Conservation (phyloP, 2,329 filamentous ascomycete species). For the Allantophomopsis lycopodina region DNA sequence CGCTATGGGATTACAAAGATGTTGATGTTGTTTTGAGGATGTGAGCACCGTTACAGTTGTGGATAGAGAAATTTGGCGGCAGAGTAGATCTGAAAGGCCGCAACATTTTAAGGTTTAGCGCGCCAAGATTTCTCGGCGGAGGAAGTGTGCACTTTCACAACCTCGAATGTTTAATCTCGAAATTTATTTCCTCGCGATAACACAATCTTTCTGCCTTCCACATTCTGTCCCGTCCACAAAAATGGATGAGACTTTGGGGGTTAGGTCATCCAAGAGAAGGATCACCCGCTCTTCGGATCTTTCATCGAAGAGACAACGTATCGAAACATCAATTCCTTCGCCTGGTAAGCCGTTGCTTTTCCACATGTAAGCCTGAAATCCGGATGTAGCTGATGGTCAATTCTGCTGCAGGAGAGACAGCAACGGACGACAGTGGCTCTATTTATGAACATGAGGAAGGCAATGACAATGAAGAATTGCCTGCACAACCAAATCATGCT, state of each 20-base stretch:
- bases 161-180: not conserved
- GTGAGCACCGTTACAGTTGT: not conserved
- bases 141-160: not conserved
- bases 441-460: constrained; percentile 28
- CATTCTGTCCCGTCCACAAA: constrained; percentile 2
- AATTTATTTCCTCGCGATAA: no score
- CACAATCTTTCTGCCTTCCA: not conserved
- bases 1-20: constrained; percentile 1
- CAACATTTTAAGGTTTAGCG: constrained; percentile 12
- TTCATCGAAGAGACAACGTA: constrained; percentile 9
- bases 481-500: constrained; percentile 18
- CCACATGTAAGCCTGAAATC: no score
- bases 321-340: constrained; percentile 5
- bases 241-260: constrained; percentile 6
- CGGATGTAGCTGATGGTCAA: no score
- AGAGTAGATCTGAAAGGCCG: not conserved
- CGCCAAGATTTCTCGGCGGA: not conserved
- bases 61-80: constrained; percentile 1
- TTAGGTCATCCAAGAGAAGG: constrained; percentile 10
- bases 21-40: not conserved
- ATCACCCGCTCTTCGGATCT: constrained; percentile 5
- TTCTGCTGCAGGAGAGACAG: no score
- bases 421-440: constrained; percentile 8
- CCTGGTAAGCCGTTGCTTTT: constrained; percentile 3
- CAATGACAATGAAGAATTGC: constrained; percentile 8